These are phyloP conservation scores for Rhizoclosmatium hyalinum DNA, from an alignment of 371 early-diverging fungal species.

Conservation along the genomic window DNA sequence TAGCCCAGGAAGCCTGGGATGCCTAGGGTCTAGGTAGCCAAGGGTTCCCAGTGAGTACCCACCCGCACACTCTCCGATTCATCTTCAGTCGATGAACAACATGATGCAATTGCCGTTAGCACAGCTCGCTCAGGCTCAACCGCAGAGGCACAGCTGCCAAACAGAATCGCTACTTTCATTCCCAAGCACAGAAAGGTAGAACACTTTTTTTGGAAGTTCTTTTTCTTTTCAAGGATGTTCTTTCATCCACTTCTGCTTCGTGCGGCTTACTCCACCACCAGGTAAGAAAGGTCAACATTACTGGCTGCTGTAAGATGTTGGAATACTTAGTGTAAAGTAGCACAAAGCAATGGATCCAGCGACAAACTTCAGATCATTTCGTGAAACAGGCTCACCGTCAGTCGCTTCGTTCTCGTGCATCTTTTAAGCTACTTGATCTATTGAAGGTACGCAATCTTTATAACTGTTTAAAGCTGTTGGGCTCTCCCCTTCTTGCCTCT, in stretches of 20 bases:
- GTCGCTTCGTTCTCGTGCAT: conserved; percentile 82
- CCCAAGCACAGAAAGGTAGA: neutral
- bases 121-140: neutral
- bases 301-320: no score
- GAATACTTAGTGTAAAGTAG: neutral
- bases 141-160: conserved; percentile 12
- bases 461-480: conserved; percentile 5
- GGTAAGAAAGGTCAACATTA: neutral
- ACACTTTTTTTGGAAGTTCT: neutral
- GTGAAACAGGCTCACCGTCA: conserved; percentile 57
- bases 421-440: conserved; percentile 86
- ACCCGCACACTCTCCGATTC: conserved; percentile 15
- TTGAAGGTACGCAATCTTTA: conserved; percentile 76
- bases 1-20: no score
- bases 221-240: neutral
- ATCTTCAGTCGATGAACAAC: neutral
- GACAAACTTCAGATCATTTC: conserved; percentile 19
- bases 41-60: neutral
- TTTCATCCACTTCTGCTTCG: neutral
- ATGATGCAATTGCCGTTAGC: conserved; percentile 14
- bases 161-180: conserved; percentile 22
- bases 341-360: conserved; percentile 28
- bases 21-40: no score
- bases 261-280: conserved; percentile 8
- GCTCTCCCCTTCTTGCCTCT: no score